Base-by-base conservation (phyloP, 2,329 filamentous ascomycete genomes). In the Xylaria digitata region DNA sequence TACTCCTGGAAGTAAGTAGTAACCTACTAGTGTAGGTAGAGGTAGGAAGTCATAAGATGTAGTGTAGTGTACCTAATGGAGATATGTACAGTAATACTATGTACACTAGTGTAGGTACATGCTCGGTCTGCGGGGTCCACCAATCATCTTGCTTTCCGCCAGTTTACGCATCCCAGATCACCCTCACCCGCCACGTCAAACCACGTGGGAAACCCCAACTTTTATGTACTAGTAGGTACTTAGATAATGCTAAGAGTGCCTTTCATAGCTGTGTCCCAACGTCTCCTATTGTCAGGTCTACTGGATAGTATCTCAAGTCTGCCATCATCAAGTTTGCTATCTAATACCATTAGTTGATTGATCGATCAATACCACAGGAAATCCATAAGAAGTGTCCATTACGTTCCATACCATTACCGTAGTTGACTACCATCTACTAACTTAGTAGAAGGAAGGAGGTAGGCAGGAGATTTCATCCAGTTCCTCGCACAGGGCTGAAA, bases 71-170 rank as follows among this genome's bases (percentile, higher is more conserved):
- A 26, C n/a, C n/a, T n/a, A n/a, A n/a, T 26, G 26, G 26, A 26
- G 26, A 26, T 26, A 26, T 26, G 26, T 26, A n/a, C 30, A 30
- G 17, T 42, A 53, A 15, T 40, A 55, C 11, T 37, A 37, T 37
- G 11, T 37, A 37, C 34, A 37, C 34, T 40, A 40, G 9, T 13
- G 4, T 40, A 40, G 37, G 46, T 56, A 61, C 43, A 37, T 50
- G 6, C 6, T 40, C 46, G 52, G 54, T 37, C 43, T 65, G 66
- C 48, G 62, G 66, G 66, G 61, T 68, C 62, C 34, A 49, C 66
- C 66, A 68, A 68, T 68, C 62, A 68, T 55, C 43, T 59, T 48
- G 23, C 17, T 21, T 34, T 59, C 49, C 13, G 21, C 40, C 37
- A n/a, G 21, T 26, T 55, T 42, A 23, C 15, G 15, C 13, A 34